Conservation (phyloP, 441 rosid genomes). For the Cnidoscolus chayamansa region DNA sequence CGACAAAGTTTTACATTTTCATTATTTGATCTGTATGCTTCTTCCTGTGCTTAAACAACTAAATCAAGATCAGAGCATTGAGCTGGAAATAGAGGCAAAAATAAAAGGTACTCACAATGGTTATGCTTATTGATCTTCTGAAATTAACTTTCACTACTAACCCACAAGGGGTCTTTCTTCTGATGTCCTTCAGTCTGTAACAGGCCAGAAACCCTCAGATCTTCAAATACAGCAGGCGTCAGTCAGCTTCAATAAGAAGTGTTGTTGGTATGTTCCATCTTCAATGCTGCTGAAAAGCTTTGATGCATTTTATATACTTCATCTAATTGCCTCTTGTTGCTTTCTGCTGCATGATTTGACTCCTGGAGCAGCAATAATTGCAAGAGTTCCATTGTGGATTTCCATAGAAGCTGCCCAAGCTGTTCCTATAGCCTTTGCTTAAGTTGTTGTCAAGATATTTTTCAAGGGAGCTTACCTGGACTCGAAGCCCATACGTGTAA, state of each 20-base stretch:
- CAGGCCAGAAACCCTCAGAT: slow-evolving; percentile 55
- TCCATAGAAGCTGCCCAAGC: slow-evolving; percentile 67
- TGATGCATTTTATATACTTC: slow-evolving; percentile 19
- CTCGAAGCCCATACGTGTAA: slow-evolving; percentile 39
- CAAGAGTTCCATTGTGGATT: slow-evolving; percentile 52
- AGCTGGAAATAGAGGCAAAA: slow-evolving; percentile 70
- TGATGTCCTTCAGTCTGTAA: slow-evolving; percentile 28
- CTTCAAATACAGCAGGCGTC: slow-evolving; percentile 47
- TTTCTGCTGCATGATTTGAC: slow-evolving; percentile 32
- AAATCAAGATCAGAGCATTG: slow-evolving; percentile 57
- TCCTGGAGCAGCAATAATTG: slow-evolving; percentile 52
- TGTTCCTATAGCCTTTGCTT: slow-evolving; percentile 67
- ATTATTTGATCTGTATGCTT: slow-evolving; percentile 88
- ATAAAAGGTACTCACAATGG: slow-evolving; percentile 47
- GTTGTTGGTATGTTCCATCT: slow-evolving; percentile 52
- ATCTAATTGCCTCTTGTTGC: slow-evolving; percentile 26
- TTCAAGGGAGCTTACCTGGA: slow-evolving; percentile 41
- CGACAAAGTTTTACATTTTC: slow-evolving; percentile 72
- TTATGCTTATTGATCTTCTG: slow-evolving; percentile 18
- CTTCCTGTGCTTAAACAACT: slow-evolving; percentile 85
- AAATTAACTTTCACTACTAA: slow-evolving; percentile 2
- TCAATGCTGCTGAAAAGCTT: slow-evolving; percentile 19
- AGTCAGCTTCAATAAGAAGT: slow-evolving; percentile 42
- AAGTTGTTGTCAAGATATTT: slow-evolving; percentile 54
- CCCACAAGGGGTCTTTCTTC: slow-evolving; percentile 17